A percentile compares a stretch with the other conserved stretches of the same genome.
phyloP scores from a whole-genome alignment of 192 early-diverging fungal genomes.

The Podila verticillata region DNA sequence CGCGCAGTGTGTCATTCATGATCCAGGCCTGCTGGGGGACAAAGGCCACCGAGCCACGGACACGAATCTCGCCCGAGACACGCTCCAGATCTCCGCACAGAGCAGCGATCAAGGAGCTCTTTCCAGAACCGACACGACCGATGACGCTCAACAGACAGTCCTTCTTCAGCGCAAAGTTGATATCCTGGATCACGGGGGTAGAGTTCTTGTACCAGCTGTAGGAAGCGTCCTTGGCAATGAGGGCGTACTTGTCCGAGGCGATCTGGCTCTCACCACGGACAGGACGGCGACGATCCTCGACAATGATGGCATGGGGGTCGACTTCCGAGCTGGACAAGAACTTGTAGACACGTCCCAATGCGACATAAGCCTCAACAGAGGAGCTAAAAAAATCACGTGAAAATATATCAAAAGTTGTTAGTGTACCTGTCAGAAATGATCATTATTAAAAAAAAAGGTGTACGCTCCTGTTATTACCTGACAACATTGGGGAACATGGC shows the following conservation, averaged over 20 bases:
- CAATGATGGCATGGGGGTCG: conserved; percentile 32
- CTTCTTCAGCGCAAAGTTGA: conserved; percentile 30
- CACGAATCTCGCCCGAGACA: conserved; percentile 64
- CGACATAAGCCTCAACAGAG: conserved; percentile 82
- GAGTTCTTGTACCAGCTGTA: conserved; percentile 47
- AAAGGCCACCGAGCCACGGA: conserved; percentile 78
- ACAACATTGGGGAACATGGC: conserved; percentile 86
- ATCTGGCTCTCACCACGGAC: not conserved
- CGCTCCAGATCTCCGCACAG: conserved; percentile 91
- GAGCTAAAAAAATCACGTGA: conserved; percentile 7
- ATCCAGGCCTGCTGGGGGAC: conserved; percentile 83
- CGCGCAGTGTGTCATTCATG: conserved; percentile 91
- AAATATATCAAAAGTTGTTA: too few species aligned
- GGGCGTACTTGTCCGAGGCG: conserved; percentile 34
- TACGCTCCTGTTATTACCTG: conserved; percentile 52
- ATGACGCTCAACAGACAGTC: conserved; percentile 42
- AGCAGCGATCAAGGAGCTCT: conserved; percentile 59
- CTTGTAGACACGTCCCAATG: conserved; percentile 78
- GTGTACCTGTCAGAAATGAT: too few species aligned
- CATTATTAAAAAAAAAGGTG: too few species aligned
- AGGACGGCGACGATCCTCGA: conserved; percentile 19
- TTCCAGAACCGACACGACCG: conserved; percentile 60
- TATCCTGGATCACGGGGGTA: conserved; percentile 26
- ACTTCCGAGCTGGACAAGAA: conserved; percentile 85
- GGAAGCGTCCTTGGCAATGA: conserved; percentile 33